Evolutionary conservation across 352 stramenopile genomes (phyloP), one percentile per base, ranked within the genome.

Genomic region (Phytophthora melonis): DNA sequence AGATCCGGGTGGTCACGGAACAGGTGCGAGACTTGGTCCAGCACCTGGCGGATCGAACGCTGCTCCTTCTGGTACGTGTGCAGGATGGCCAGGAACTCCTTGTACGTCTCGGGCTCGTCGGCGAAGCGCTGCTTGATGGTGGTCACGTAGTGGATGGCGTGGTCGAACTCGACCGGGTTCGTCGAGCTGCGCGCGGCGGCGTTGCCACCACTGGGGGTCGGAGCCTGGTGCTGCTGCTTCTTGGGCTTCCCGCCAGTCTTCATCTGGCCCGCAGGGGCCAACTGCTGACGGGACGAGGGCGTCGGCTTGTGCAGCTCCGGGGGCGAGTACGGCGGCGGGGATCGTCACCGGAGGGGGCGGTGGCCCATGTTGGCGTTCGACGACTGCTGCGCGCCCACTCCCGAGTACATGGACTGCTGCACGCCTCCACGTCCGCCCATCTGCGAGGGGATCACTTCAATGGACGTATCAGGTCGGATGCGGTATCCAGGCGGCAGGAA

Each of bases 31-130:
- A 99, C 98, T 88, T 99, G 97, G 78, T 99, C 97, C 14, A 99
- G 71, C 36, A 97, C 88, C 57, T 99, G 95, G 60, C 99, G 98
- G 66, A 99, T 99, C 9, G 94, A 98, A 13, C 97, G 91, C 77
- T 99, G 97, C 81, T 99, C 97, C 74, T 99, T 99, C 83, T 99
- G 98, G 80, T 99, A 99, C 18, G 97, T 99, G 84, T 99, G 98
- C 58, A 99, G 76, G 74, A 99, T 99, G 65, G 99, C 97, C 23
- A 99, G 81, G 80, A 99, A 99, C 65, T 98, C 84, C 74, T 99
- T 99, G 86, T 99, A 99, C 14, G 97, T 99, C 75, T 99, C 96
- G 0, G 97, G 97, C 68, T 99, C 95, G 70, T 98, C 91, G 0
- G 95, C 92, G 77, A 99, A 99, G 34, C 98, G 91, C 77, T 99